phyloP scores from a whole-genome alignment of 441 rosid genomes.

The Pelargonium cotyledonis region DNA sequence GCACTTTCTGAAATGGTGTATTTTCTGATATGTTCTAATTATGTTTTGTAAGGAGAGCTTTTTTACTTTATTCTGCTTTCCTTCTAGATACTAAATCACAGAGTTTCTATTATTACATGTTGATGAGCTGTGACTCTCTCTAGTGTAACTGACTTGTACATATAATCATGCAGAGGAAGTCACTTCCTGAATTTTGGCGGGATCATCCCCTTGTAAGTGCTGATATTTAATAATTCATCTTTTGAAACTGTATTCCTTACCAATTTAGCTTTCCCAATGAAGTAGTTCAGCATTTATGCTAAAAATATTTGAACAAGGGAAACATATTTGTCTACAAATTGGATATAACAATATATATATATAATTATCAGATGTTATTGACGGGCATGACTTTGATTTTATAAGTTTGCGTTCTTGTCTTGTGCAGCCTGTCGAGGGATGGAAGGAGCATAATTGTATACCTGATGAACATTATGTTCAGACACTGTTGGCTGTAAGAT shows the following conservation, averaged over 20 bases:
- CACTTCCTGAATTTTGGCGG: slow-evolving; percentile 6
- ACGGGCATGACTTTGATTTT: not conserved
- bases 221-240: not conserved
- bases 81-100: not conserved
- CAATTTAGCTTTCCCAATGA: not conserved
- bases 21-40: no score
- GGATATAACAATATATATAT: not conserved
- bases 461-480: slow-evolving; percentile 10
- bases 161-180: slow-evolving; percentile 6
- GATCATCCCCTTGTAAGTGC: slow-evolving; percentile 9
- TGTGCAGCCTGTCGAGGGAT: slow-evolving; percentile 7
- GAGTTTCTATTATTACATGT: not conserved
- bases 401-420: not conserved
- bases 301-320: not conserved
- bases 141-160: not conserved
- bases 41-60: no score
- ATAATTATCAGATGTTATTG: not conserved
- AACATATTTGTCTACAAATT: not conserved
- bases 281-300: not conserved
- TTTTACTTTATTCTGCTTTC: not conserved
- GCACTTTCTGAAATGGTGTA: no score
- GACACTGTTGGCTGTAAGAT: slow-evolving; percentile 5
- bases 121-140: not conserved
- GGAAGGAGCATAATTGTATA: slow-evolving; percentile 10
- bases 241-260: not conserved